Evolutionary conservation across 768 basidiomycete species (phyloP).

Genomic region (Mycena maculata): DNA sequence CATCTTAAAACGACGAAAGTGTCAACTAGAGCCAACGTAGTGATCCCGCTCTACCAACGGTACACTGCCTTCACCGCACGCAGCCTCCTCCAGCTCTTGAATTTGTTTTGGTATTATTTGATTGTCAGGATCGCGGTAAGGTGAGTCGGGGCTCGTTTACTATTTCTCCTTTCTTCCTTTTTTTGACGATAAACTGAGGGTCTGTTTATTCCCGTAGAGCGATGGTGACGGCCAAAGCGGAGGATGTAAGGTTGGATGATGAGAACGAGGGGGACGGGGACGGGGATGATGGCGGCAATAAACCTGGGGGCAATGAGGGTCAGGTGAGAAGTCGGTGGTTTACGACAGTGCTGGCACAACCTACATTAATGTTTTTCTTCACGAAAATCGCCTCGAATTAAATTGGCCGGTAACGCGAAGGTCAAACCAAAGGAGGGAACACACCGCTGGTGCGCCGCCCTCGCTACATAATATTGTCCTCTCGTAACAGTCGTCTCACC

Average conservation of each 20-base stretch:
- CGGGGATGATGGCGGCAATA: constrained; percentile 43
- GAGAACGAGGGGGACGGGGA: constrained; percentile 73
- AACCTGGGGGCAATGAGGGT: too few species aligned
- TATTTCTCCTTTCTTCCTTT: constrained; percentile 1
- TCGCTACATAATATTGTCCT: too few species aligned
- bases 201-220: constrained; percentile 58
- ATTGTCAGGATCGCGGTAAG: constrained; percentile 80
- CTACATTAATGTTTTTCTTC: too few species aligned
- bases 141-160: constrained; percentile 55
- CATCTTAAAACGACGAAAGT: background rate
- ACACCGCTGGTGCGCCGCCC: too few species aligned
- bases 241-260: constrained; percentile 87
- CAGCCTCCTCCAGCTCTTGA: constrained; percentile 79
- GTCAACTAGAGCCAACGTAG: too few species aligned
- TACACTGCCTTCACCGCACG: constrained; percentile 83
- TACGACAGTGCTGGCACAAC: too few species aligned
- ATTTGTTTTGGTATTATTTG: constrained; percentile 92
- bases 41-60: constrained; percentile 51
- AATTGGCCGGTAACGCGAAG: too few species aligned
- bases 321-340: too few species aligned
- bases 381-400: too few species aligned
- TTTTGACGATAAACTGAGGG: background rate
- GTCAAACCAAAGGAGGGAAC: too few species aligned
- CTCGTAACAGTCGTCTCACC: too few species aligned
- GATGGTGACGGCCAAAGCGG: constrained; percentile 55